Percentiles rank a stretch among this genome's conserved stretches.
These are phyloP conservation scores for Penicillium occitanis DNA, from an alignment of 2,329 filamentous ascomycete species.

Conservation along the genomic window DNA sequence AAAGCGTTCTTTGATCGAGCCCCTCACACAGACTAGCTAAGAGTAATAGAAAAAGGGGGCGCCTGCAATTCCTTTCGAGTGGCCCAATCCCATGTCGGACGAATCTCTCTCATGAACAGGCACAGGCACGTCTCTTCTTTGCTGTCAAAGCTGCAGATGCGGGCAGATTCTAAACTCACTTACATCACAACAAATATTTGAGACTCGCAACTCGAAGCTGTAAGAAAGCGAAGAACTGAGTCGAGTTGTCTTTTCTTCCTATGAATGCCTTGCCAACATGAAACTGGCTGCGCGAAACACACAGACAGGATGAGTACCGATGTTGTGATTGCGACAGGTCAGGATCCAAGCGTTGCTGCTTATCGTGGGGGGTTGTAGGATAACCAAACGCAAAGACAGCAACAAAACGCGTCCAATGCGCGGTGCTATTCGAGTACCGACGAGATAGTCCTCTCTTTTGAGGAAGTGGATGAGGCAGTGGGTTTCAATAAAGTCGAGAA, in stretches of 20 bases:
- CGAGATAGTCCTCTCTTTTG: background rate
- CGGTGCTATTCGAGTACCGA: background rate
- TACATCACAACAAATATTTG: slow-evolving; percentile 4
- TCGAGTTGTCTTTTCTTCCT: background rate
- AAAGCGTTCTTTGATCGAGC: background rate
- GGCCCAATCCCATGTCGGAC: background rate
- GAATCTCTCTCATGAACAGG: background rate
- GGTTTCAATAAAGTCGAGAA: background rate
- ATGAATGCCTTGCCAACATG: background rate
- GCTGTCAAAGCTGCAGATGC: slow-evolving; percentile 4
- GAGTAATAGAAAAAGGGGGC: background rate
- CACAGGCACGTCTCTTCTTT: background rate
- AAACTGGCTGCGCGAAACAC: background rate
- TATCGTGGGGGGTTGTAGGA: slow-evolving; percentile 9
- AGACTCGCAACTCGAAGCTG: background rate
- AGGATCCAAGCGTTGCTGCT: slow-evolving; percentile 7
- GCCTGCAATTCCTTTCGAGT: background rate
- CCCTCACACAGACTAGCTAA: background rate
- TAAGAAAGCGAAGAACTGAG: background rate
- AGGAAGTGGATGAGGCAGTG: background rate
- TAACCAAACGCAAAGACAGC: background rate
- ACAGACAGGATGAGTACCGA: background rate
- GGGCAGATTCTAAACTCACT: slow-evolving; percentile 1
- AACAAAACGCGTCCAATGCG: slow-evolving; percentile 6
- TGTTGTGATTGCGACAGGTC: slow-evolving; percentile 4